Conservation (phyloP, 2,329 filamentous ascomycete species). For the Coccinonectria pachysandricola region DNA sequence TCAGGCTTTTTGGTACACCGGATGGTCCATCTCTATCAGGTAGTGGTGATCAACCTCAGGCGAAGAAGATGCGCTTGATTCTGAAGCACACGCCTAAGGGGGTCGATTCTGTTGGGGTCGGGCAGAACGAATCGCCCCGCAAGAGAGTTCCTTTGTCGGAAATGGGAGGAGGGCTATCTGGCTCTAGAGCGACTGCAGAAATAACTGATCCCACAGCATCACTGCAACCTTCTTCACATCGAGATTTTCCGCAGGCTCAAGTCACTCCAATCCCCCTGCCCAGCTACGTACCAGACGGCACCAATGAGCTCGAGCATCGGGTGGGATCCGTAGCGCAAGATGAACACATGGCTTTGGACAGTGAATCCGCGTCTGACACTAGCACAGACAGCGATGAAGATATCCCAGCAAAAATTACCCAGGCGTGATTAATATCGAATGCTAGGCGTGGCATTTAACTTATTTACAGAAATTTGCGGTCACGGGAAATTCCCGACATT, state of each 20-base stretch:
- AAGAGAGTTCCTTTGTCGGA: constrained; percentile 22
- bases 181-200: constrained; percentile 26
- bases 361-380: too few relatives aligned
- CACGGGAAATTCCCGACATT: too few relatives aligned
- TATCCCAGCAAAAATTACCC: too few relatives aligned
- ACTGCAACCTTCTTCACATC: constrained; percentile 13
- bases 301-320: background rate
- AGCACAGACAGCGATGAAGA: too few relatives aligned
- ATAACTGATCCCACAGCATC: constrained; percentile 25
- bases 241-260: constrained; percentile 4
- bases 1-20: constrained; percentile 21
- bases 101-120: too few relatives aligned
- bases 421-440: too few relatives aligned
- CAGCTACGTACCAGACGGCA: background rate
- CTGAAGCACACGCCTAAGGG: too few relatives aligned
- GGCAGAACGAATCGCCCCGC: constrained; percentile 9
- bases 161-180: constrained; percentile 26
- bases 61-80: constrained; percentile 18
- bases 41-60: constrained; percentile 4
- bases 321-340: too few relatives aligned
- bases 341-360: too few relatives aligned
- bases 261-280: background rate
- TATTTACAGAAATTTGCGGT: too few relatives aligned
- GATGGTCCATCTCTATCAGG: constrained; percentile 6
- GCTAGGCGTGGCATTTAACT: too few relatives aligned